Evolutionary conservation across 768 basidiomycete species (phyloP).

Genomic region (Lactarius sanguifluus): DNA sequence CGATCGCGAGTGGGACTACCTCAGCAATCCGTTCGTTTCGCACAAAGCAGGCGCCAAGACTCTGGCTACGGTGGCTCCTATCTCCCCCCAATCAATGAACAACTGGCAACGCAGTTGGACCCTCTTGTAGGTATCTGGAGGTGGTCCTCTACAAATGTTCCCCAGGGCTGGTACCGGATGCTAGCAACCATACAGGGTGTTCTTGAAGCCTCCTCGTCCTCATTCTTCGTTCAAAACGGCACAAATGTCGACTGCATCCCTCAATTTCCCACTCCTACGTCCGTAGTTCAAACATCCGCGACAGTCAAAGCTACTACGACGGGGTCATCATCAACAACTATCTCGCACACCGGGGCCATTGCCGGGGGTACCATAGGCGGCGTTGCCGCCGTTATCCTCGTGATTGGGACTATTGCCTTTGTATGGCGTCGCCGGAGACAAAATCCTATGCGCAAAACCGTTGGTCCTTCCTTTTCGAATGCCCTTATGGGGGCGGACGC

Average conservation of each 20-base stretch:
- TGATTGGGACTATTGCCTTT: not conserved
- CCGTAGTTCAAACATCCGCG: not conserved
- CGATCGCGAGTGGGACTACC: not conserved
- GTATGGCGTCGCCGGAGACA: not conserved
- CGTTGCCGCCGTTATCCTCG: slow-evolving; percentile 32
- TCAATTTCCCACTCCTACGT: slow-evolving; percentile 25
- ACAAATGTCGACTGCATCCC: slow-evolving; percentile 39
- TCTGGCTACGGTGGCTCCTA: slow-evolving; percentile 17
- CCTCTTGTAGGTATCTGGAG: slow-evolving; percentile 35
- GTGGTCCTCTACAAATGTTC: slow-evolving; percentile 49
- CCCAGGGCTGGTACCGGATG: slow-evolving; percentile 50
- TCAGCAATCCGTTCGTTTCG: too few species aligned
- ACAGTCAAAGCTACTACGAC: not conserved
- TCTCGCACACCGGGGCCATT: slow-evolving; percentile 44
- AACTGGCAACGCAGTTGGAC: slow-evolving; percentile 36
- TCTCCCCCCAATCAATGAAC: slow-evolving; percentile 28
- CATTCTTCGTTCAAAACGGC: slow-evolving; percentile 42
- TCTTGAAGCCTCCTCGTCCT: slow-evolving; percentile 30
- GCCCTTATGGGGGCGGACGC: too few species aligned
- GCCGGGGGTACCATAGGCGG: slow-evolving; percentile 55
- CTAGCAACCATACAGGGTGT: slow-evolving; percentile 28
- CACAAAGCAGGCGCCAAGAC: slow-evolving; percentile 12
- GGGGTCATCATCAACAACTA: not conserved
- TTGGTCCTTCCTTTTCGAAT: too few species aligned
- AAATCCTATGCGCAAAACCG: not conserved